Evolutionary conservation across 2,329 filamentous ascomycete genomes (phyloP), one percentile per base, ranked within the genome.

Genomic region (Camillea tinctor): DNA sequence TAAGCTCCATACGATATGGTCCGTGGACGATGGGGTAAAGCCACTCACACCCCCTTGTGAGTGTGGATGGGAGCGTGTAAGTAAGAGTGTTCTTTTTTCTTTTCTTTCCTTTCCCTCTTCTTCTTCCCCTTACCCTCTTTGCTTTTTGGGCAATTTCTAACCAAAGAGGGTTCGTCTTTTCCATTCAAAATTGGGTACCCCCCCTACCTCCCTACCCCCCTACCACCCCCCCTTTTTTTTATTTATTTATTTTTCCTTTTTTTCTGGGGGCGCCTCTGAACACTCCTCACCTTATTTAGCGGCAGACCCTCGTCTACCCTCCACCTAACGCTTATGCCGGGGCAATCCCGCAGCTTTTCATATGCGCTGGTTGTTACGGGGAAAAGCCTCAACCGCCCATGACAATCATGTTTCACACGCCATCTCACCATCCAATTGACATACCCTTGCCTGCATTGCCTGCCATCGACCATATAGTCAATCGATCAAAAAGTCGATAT

Each of bases 211-310:
- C n/a, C n/a, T n/a, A n/a, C n/a, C n/a, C n/a, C n/a, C n/a, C n/a
- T 15, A 30, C 26, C 7, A 30, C 26, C 26, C 26, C 7, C 3
- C 26, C 26, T 11, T 30, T 9, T 9, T 9, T 30, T 9, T 9
- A n/a, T n/a, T n/a, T n/a, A n/a, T 9, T 9, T 30, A 3, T 30
- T 30, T 30, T 30, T 63, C 63, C 62, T 58, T 61, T 62, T 66
- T 63, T 60, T 60, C 60, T 57, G 59, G 60, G 63, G 58, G 59
- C 58, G 56, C 58, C 58, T 60, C 63, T 44, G 58, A 65, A 63
- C 63, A 56, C 59, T 52, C 56, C 36, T 44, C 36, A 44, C 36
- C 36, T 44, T 44, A 44, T 44, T 44, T 44, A 44, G 11, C 36
- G 36, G 17, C 36, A 44, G 36, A 44, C 36, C 36, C 50, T 60